Conservation (phyloP, 352 stramenopile species). For the Phytopythium kandeliae region DNA sequence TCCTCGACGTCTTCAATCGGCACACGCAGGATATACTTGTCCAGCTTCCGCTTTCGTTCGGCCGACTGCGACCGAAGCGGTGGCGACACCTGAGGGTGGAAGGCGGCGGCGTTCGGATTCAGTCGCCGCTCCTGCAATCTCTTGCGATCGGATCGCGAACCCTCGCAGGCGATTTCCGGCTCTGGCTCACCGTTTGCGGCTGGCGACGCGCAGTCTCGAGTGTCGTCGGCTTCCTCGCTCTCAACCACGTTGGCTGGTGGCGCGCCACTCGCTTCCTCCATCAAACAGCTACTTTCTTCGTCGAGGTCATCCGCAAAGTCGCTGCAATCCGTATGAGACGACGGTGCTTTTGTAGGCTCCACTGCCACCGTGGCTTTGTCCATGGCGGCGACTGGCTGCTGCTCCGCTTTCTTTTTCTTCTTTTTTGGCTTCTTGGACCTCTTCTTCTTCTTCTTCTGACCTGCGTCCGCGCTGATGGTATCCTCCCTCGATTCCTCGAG, state of each 20-base stretch:
- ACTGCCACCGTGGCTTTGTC: neutral
- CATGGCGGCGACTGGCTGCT: neutral
- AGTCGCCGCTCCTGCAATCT: constrained; percentile 8
- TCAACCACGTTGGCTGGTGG: no score
- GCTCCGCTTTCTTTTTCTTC: constrained; percentile 12
- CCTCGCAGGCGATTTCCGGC: constrained; percentile 3
- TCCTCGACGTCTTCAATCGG: constrained; percentile 22
- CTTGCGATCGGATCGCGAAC: neutral
- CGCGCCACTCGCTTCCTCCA: neutral
- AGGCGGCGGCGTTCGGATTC: constrained; percentile 56
- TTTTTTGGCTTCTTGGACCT: constrained; percentile 25
- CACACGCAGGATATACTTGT: constrained; percentile 60
- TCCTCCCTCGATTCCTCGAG: constrained; percentile 46
- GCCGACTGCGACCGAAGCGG: neutral
- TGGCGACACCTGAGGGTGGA: constrained; percentile 27
- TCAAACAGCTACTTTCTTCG: neutral
- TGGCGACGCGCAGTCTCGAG: no score
- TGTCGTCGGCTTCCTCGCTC: no score
- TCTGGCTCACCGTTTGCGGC: constrained; percentile 6
- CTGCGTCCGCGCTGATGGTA: neutral
- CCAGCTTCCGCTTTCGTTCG: constrained; percentile 58
- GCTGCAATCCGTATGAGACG: constrained; percentile 1
- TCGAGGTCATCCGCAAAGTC: constrained; percentile 6
- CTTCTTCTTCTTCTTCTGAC: constrained; percentile 37
- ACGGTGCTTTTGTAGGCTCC: neutral